Conservation (phyloP, 352 stramenopile species). For the Phytophthora idaei region DNA sequence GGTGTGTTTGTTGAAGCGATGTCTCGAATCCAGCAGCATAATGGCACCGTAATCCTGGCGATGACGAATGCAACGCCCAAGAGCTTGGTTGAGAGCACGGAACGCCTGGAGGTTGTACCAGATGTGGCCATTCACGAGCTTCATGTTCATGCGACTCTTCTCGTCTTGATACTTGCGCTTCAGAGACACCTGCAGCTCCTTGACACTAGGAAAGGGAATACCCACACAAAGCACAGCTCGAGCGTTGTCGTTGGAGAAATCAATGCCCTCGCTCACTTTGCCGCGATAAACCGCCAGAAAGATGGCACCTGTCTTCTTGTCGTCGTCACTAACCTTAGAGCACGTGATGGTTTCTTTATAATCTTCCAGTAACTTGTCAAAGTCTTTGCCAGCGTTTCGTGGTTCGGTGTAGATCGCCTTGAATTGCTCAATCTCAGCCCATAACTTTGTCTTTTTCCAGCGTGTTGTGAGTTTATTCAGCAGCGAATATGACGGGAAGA, state of each 20-base stretch:
- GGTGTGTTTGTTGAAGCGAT: constrained; percentile 65
- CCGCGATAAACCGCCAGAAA: constrained; percentile 98
- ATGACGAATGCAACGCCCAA: constrained; percentile 99
- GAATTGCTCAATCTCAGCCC: constrained; percentile 56
- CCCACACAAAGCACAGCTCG: constrained; percentile 97
- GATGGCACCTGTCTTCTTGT: constrained; percentile 83
- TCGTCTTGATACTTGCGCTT: constrained; percentile 87
- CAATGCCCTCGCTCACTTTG: constrained; percentile 98
- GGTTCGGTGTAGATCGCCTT: constrained; percentile 78
- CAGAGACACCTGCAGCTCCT: constrained; percentile 90
- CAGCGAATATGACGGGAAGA: constrained; percentile 86
- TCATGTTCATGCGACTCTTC: constrained; percentile 64
- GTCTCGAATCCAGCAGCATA: constrained; percentile 94
- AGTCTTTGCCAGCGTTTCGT: constrained; percentile 79
- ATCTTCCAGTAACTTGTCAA: constrained; percentile 76
- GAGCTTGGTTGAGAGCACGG: constrained; percentile 98
- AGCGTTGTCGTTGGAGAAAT: constrained; percentile 98
- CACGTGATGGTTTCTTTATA: constrained; percentile 57
- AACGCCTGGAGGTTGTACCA: constrained; percentile 99
- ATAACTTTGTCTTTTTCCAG: constrained; percentile 76
- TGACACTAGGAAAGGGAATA: constrained; percentile 97
- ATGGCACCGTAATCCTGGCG: constrained; percentile 97
- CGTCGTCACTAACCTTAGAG: constrained; percentile 2
- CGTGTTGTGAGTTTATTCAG: constrained; percentile 71
- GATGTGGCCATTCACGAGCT: constrained; percentile 66